These are phyloP conservation scores for Trichothecium roseum DNA, from an alignment of 2,329 filamentous ascomycete species.

Conservation along the genomic window DNA sequence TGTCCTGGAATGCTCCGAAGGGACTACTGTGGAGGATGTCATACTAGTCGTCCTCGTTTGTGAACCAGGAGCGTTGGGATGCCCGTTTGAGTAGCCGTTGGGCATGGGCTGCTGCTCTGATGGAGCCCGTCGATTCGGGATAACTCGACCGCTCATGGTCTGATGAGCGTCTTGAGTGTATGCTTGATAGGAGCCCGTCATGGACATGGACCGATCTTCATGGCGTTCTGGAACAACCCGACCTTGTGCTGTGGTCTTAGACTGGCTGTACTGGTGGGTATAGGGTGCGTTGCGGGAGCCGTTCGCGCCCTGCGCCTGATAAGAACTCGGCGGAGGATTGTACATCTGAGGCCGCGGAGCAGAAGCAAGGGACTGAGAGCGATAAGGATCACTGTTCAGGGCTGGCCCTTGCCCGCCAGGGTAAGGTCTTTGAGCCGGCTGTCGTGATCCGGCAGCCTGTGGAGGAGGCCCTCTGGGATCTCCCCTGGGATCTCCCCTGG, in stretches of 20 bases:
- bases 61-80: conserved; percentile 36
- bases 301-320: conserved; percentile 57
- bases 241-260: conserved; percentile 82
- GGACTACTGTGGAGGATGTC: conserved; percentile 38
- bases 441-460: conserved; percentile 26
- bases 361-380: conserved; percentile 86
- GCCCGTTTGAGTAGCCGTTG: conserved; percentile 26
- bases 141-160: conserved; percentile 86
- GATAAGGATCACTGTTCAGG: conserved; percentile 73
- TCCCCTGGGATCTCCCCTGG: conserved; percentile 60
- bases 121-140: conserved; percentile 57
- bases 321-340: conserved; percentile 49
- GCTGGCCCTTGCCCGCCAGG: conserved; percentile 56
- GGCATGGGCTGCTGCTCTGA: conserved; percentile 24
- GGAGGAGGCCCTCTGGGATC: conserved; percentile 46
- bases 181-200: conserved; percentile 64
- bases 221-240: conserved; percentile 84
- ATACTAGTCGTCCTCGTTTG: conserved; percentile 53
- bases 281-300: conserved; percentile 69
- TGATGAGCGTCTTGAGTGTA: conserved; percentile 73
- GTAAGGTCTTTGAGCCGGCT: conserved; percentile 48
- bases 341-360: conserved; percentile 65
- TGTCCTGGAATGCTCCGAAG: conserved; percentile 46
- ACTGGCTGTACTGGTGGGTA: conserved; percentile 46
- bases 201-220: conserved; percentile 90